A percentile compares a stretch with the other conserved stretches of the same genome.
Conservation (phyloP, 2,329 filamentous ascomycete species). For the Scopulariopsis brevicaulis region DNA sequence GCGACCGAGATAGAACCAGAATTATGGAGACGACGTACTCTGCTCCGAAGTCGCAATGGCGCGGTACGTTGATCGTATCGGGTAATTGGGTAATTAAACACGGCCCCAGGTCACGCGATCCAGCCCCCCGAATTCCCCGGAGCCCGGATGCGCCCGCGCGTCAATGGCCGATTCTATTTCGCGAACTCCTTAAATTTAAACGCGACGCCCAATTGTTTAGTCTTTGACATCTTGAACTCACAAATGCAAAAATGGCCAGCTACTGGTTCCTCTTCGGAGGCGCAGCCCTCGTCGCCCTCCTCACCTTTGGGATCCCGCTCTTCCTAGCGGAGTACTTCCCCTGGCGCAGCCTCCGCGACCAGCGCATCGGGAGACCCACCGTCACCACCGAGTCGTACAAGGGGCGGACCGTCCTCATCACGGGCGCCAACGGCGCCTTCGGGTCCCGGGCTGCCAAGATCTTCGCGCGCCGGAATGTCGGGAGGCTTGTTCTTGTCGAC, state of each 20-base stretch:
- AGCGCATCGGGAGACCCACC: conserved; percentile 19
- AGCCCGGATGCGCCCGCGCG: too few relatives aligned
- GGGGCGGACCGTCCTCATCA: conserved; percentile 22
- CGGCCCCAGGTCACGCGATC: too few relatives aligned
- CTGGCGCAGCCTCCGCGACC: conserved; percentile 17
- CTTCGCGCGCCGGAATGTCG: conserved; percentile 19
- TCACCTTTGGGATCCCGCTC: conserved; percentile 17
- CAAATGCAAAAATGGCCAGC: conserved; percentile 5
- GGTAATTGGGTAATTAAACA: too few relatives aligned
- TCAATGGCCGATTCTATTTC: too few relatives aligned
- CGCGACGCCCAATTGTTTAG: background rate
- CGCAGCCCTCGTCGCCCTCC: conserved; percentile 9
- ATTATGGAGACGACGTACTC: too few relatives aligned
- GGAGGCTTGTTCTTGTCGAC: conserved; percentile 23
- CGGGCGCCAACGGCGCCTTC: conserved; percentile 22
- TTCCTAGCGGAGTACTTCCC: conserved; percentile 23
- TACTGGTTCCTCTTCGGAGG: conserved; percentile 7
- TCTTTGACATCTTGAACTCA: background rate
- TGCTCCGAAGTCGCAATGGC: too few relatives aligned
- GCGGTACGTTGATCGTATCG: too few relatives aligned
- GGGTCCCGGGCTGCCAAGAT: conserved; percentile 22
- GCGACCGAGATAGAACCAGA: too few relatives aligned
- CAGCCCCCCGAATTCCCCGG: too few relatives aligned
- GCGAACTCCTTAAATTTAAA: too few relatives aligned
- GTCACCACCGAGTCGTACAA: conserved; percentile 21